A percentile compares a stretch with the other conserved stretches of the same genome.
Evolutionary conservation across 805 yeast species (phyloP).

Genomic region (Candida loeiensis): DNA sequence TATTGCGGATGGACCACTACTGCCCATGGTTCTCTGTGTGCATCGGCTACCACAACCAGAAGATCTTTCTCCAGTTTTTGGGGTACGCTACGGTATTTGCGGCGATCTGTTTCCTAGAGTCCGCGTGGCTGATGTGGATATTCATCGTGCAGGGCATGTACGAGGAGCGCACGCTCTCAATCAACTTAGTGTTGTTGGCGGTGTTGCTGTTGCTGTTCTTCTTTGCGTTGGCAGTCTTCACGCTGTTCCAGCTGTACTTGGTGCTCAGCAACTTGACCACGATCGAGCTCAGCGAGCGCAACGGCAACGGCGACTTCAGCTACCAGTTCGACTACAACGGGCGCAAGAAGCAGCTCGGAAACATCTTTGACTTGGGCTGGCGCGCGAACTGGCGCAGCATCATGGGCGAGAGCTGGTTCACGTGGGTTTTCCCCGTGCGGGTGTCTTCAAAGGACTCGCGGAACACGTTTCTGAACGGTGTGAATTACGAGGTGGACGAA

Average conservation of each 20-base stretch:
- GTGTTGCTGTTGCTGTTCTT: conserved; percentile 56
- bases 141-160: conserved; percentile 46
- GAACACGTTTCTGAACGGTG: conserved; percentile 38
- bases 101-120: conserved; percentile 34
- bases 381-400: conserved; percentile 59
- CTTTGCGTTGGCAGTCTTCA: conserved; percentile 44
- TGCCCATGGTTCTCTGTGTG: conserved; percentile 93
- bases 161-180: conserved; percentile 40
- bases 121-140: conserved; percentile 41
- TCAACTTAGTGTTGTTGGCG: conserved; percentile 60
- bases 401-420: conserved; percentile 65
- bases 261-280: conserved; percentile 70
- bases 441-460: conserved; percentile 19
- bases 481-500: conserved; percentile 49
- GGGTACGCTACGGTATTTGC: conserved; percentile 51
- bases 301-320: conserved; percentile 38
- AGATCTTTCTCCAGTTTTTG: conserved; percentile 73
- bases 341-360: conserved; percentile 47
- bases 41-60: conserved; percentile 78
- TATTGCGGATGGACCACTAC: conserved; percentile 56
- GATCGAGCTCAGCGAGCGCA: conserved; percentile 64
- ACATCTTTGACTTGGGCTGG: conserved; percentile 74
- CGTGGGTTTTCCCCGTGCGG: conserved; percentile 68
- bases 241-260: conserved; percentile 56
- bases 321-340: conserved; percentile 38